These are phyloP conservation scores for Cadophora luteo-olivacea DNA, from an alignment of 2,329 filamentous ascomycete species.

Conservation along the genomic window DNA sequence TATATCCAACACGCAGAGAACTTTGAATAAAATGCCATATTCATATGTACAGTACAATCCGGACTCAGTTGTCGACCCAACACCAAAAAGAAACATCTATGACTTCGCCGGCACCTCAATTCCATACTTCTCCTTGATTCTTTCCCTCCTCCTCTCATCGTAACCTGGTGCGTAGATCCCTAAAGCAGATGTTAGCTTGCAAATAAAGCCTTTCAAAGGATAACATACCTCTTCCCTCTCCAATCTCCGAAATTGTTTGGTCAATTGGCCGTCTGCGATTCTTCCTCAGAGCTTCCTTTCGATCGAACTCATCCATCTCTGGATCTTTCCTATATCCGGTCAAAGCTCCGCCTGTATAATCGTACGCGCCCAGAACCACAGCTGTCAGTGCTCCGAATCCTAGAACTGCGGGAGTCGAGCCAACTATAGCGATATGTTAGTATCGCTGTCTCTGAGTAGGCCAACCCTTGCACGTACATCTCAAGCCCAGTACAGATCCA, in stretches of 20 bases:
- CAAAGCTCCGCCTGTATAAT: slow-evolving; percentile 66
- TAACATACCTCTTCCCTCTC: slow-evolving; percentile 72
- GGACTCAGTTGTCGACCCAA: slow-evolving; percentile 20
- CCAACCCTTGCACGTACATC: slow-evolving; percentile 52
- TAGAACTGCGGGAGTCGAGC: slow-evolving; percentile 68
- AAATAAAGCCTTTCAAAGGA: not conserved
- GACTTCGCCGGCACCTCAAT: slow-evolving; percentile 61
- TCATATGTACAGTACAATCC: slow-evolving; percentile 37
- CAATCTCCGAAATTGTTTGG: slow-evolving; percentile 69
- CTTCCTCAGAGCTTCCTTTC: slow-evolving; percentile 67
- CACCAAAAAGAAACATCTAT: slow-evolving; percentile 33
- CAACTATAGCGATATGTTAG: slow-evolving; percentile 50
- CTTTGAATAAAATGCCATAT: slow-evolving; percentile 3
- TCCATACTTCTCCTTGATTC: slow-evolving; percentile 73
- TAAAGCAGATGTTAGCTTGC: slow-evolving; percentile 44
- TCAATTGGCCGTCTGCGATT: slow-evolving; percentile 67
- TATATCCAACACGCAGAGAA: not conserved
- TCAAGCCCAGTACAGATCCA: slow-evolving; percentile 66
- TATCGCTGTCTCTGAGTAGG: not conserved
- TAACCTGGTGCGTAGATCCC: slow-evolving; percentile 73
- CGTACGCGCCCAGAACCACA: slow-evolving; percentile 62
- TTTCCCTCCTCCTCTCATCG: slow-evolving; percentile 69
- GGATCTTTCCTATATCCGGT: slow-evolving; percentile 56
- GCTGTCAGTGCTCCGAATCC: slow-evolving; percentile 66
- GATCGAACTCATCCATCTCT: slow-evolving; percentile 66